Evolutionary conservation across 768 basidiomycete species (phyloP), one percentile per base, ranked within the genome.

Genomic region (Pleurotus djamor): DNA sequence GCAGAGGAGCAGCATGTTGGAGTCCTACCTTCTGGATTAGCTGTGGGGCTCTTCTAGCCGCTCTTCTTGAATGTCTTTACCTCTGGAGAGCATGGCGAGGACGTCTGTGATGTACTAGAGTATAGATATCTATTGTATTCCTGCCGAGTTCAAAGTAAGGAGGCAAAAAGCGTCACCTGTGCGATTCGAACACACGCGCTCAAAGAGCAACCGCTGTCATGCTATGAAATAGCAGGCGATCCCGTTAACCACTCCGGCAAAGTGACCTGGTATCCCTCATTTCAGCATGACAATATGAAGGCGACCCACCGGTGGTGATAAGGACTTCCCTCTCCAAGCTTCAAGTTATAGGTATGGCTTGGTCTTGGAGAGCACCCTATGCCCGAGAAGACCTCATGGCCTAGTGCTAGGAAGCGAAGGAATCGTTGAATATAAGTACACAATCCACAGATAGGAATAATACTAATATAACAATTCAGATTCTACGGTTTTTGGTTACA

Each of bases 71-170:
- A 6, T 79, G 80, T 54, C 36, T 82, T 5, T 65, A 83, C 28
- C 70, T 92, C 21, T 90, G 88, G 89, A 76, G 74, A 49, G 71
- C 74, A 35, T 92, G 89, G 91, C 80, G 75, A 54, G 82, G 80
- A 3, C 72, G 74, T 36, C 72, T 91, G 17, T 89, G 73, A 64
- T 45, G 17, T 48, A 41, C 45, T 36, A 28, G 44, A 35, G 17
- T 36, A 28, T 49, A 35, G 17, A 50, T 38, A 32, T 52, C 14
- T 21, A 34, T 16, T 28, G 14, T 44, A 36, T 4, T 9, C 2
- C 12, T 13, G 16, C 52, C 13, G 4, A 55, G 35, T 4, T 16
- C 38, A 55, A 58, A 28, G 3, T 52, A 21, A 13, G 16, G 21
- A 28, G 21, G 21, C 21, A 58, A 58, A 49, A 48, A 58, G 35